Evolutionary conservation across 257 asterid species (phyloP), one percentile per base, ranked within the genome.

Genomic region (Prunella vulgaris): DNA sequence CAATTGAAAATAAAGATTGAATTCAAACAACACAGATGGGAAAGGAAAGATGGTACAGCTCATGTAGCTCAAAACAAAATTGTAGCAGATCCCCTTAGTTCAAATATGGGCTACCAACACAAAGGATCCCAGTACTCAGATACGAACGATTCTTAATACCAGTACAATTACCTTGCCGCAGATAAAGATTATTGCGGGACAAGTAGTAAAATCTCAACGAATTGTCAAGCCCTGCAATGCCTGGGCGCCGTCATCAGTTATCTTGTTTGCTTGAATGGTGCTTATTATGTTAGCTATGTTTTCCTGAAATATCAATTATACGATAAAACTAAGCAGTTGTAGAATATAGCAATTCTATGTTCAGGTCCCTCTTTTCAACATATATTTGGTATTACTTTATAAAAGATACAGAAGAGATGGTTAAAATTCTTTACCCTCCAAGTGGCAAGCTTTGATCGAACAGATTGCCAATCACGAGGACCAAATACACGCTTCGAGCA

Each of bases 231-330:
- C 91, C 80, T 88, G 97, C 77, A 79, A 69, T 67, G 88, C 85
- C 66, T 85, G 92, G 59, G 96, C 48, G 60, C 79, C 80, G 65
- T 91, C 97, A 68, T 87, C 97, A 27, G 85, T 63, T 57, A 86
- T 72, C 85, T 84, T 89, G 89, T 86, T 89, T 3, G 95, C 95
- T 77, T 87, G 95, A 79, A 94, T 81, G 42, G 96, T 86, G 69
- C 77, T 82, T 14, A 91, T 82, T 20, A 88, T 83, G 70, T 81
- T 81, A 3, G 90, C 85, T 54, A 94, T 76, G 77, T 87, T 87
- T 2, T 72, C 85, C 97, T 94, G 91, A 20, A 82, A 64, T 17
- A 44, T 5, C 44, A 32, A 38, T 2, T 22, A 42, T 35, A 15
- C 20, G 12, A 24, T 17, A 25, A 42, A 20, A 24, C 13, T 25